Conservation (phyloP, 441 rosid genomes). For the Euphorbia corollata region DNA sequence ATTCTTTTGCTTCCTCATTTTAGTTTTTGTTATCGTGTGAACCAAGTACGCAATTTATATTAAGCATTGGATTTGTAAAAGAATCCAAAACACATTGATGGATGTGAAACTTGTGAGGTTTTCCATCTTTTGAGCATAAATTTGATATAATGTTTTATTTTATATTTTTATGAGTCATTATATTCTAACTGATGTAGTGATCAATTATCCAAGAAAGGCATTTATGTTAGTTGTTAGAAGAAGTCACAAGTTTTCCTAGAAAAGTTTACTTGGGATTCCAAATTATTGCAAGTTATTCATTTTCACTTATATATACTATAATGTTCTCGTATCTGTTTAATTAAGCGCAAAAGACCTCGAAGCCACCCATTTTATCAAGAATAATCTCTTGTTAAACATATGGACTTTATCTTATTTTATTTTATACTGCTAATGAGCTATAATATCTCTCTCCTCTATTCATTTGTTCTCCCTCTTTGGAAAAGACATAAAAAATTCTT, state of each 20-base stretch:
- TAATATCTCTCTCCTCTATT: background rate
- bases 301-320: background rate
- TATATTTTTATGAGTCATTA: background rate
- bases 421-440: background rate
- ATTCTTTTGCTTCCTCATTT: background rate
- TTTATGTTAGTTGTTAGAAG: too few relatives aligned
- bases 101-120: background rate
- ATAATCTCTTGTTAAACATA: too few relatives aligned
- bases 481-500: background rate
- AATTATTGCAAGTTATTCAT: background rate
- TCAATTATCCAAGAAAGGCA: too few relatives aligned
- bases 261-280: background rate
- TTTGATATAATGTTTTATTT: background rate
- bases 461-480: background rate
- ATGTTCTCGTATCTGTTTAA: background rate
- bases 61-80: background rate
- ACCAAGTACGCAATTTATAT: too few relatives aligned
- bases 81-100: background rate
- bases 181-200: background rate
- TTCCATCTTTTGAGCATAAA: background rate
- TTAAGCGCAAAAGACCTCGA: slow-evolving; percentile 1
- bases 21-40: background rate
- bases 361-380: background rate
- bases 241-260: background rate
- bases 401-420: too few relatives aligned